Base-by-base conservation (phyloP, 1,139 yeast genomes). In the Scheffersomyces titani region DNA sequence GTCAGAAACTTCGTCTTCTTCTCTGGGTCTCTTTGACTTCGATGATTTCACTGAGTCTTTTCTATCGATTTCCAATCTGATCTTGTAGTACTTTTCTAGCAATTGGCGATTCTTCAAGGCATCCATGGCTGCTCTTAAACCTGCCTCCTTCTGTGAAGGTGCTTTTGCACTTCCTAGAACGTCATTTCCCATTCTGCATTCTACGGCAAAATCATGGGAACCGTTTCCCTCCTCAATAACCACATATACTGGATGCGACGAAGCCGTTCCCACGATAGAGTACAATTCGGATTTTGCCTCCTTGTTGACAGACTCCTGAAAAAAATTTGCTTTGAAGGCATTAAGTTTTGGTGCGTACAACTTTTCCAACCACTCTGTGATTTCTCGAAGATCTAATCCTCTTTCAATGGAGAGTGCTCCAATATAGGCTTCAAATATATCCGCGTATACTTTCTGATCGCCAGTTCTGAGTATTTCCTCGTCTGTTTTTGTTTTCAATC, bases 351-450 rank as follows among this genome's bases (percentile, higher is more conserved):
- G 66, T 11, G 74, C 76, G 52, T 86, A 81, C 44, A 92, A 74
- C 53, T 77, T 71, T 5, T 72, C 69, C 19, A 92, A 69, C 97
- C 97, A 92, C 7, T 75, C 69, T 57, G 81, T 77, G 5, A 90
- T 84, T 24, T 74, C 77, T 0, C 73, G 74, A 46, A 81, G 74
- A 52, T 75, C 71, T 51, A 83, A 81, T 3, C 79, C 75, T 56
- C 78, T 74, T 61, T 90, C 96, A 49, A 86, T 78, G 11, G 86
- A 84, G 49, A 93, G 72, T 0, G 96, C 98, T 5, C 97, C 98
- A 47, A 93, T 81, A 66, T 92, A 93, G 0, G 98, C 97, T 72
- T 93, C 98, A 70, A 93, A 90, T 0, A 89, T 82, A 73, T 90
- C 96, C 0, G 96, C 93, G 64, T 80, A 78, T 3, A 86, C 77